These are phyloP conservation scores for Aspergillus sclerotialis DNA, from an alignment of 2,329 filamentous ascomycete genomes.

Conservation along the genomic window DNA sequence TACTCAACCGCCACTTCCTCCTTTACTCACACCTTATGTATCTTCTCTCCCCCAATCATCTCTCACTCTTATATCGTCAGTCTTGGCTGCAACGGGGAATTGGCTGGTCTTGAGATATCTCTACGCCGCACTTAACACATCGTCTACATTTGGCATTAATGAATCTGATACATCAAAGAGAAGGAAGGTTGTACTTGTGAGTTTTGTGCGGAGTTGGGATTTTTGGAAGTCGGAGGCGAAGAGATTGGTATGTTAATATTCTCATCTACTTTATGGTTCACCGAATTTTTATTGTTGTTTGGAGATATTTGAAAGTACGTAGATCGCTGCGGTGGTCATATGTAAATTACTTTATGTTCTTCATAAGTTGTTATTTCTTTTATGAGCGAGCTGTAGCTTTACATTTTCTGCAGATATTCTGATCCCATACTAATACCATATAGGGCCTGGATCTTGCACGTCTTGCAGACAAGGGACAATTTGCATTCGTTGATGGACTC, in stretches of 20 bases:
- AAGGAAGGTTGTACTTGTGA: slow-evolving; percentile 64
- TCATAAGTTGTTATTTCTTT: no score
- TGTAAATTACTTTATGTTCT: no score
- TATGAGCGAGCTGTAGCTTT: no score
- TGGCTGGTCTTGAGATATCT: slow-evolving; percentile 52
- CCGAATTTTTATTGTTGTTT: no score
- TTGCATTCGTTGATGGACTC: slow-evolving; percentile 71
- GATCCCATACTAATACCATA: slow-evolving; percentile 1
- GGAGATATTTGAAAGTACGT: no score
- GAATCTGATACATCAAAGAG: slow-evolving; percentile 24
- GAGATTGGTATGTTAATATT: slow-evolving; percentile 50
- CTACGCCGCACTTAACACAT: slow-evolving; percentile 37
- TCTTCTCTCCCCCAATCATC: slow-evolving; percentile 28
- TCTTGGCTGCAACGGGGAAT: slow-evolving; percentile 44
- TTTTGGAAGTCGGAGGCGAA: slow-evolving; percentile 72
- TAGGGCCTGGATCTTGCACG: slow-evolving; percentile 66
- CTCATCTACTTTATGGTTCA: slow-evolving; percentile 1
- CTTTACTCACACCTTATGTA: slow-evolving; percentile 32
- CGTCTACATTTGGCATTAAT: slow-evolving; percentile 15
- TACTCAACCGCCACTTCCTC: slow-evolving; percentile 33
- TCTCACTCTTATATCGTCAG: slow-evolving; percentile 37
- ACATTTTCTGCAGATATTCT: neutral
- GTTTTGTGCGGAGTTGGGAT: slow-evolving; percentile 68
- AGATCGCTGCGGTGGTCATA: no score
- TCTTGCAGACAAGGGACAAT: slow-evolving; percentile 50